phyloP scores from a whole-genome alignment of 108 stramenopile genomes.

The Nitzschia sp. region DNA sequence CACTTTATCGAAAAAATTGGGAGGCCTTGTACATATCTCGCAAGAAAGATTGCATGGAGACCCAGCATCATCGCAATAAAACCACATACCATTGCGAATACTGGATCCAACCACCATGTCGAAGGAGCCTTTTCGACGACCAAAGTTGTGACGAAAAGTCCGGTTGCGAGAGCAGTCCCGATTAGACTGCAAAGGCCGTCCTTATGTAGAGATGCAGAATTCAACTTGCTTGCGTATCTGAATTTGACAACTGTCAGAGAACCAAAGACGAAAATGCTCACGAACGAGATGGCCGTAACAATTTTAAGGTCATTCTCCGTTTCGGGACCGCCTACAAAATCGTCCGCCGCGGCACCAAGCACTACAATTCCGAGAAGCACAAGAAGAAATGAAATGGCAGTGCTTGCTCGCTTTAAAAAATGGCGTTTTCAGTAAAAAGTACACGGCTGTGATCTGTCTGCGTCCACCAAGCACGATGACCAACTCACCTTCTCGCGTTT shows the following conservation, averaged over 20 bases:
- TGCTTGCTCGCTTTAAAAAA: conserved; percentile 68
- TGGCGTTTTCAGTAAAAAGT: no score
- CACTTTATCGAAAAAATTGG: conserved; percentile 44
- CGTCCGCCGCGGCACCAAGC: conserved; percentile 46
- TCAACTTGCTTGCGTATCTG: conserved; percentile 54
- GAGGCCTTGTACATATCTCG: conserved; percentile 21
- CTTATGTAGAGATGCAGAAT: conserved; percentile 62
- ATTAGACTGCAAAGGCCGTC: conserved; percentile 81
- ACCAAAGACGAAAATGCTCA: conserved; percentile 65
- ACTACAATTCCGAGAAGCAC: conserved; percentile 60
- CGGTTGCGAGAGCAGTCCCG: conserved; percentile 62
- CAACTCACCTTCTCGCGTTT: conserved; percentile 68
- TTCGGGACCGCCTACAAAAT: conserved; percentile 46
- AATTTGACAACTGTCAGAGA: conserved; percentile 68
- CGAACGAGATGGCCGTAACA: conserved; percentile 46
- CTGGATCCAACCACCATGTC: conserved; percentile 77
- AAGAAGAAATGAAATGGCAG: conserved; percentile 73
- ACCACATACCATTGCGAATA: conserved; percentile 67
- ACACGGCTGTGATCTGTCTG: no score
- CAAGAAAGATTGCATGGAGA: conserved; percentile 41
- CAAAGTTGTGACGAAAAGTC: conserved; percentile 64
- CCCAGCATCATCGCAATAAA: conserved; percentile 58
- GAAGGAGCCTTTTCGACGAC: conserved; percentile 50
- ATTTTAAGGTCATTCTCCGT: conserved; percentile 33
- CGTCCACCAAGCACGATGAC: no score